These are phyloP conservation scores for Zymoseptoria brevis DNA, from an alignment of 2,329 filamentous ascomycete genomes.

Conservation along the genomic window DNA sequence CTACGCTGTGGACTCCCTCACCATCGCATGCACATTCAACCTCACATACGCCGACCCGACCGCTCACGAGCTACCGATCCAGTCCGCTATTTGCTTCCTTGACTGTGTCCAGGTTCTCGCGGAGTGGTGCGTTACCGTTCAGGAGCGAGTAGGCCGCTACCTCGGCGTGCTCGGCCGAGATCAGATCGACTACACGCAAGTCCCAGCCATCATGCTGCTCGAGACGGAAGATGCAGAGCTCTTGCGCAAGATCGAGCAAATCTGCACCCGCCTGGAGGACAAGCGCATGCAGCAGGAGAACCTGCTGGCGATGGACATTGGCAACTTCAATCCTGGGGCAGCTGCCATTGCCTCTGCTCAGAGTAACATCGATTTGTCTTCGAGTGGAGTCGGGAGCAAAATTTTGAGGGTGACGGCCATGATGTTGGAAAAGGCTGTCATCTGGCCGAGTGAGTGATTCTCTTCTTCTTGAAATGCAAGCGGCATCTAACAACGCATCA, in stretches of 20 bases:
- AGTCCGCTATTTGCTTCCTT: slow-evolving; percentile 85
- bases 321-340: slow-evolving; percentile 37
- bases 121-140: slow-evolving; percentile 87
- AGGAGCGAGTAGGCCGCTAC: slow-evolving; percentile 87
- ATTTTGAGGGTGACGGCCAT: slow-evolving; percentile 76
- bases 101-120: slow-evolving; percentile 91
- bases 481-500: slow-evolving; percentile 25
- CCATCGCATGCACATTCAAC: slow-evolving; percentile 78
- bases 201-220: slow-evolving; percentile 80
- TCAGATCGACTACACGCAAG: slow-evolving; percentile 66
- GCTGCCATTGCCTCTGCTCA: slow-evolving; percentile 36
- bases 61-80: slow-evolving; percentile 77
- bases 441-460: slow-evolving; percentile 72
- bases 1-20: slow-evolving; percentile 84
- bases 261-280: slow-evolving; percentile 66
- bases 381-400: slow-evolving; percentile 72
- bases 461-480: slow-evolving; percentile 19
- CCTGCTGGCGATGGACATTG: slow-evolving; percentile 44
- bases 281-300: slow-evolving; percentile 57
- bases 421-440: slow-evolving; percentile 78
- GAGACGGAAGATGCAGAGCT: slow-evolving; percentile 88
- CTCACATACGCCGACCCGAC: slow-evolving; percentile 78
- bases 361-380: slow-evolving; percentile 38
- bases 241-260: slow-evolving; percentile 70
- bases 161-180: slow-evolving; percentile 80